Base-by-base conservation (phyloP, 352 stramenopile species). In the Phytophthora quininea region DNA sequence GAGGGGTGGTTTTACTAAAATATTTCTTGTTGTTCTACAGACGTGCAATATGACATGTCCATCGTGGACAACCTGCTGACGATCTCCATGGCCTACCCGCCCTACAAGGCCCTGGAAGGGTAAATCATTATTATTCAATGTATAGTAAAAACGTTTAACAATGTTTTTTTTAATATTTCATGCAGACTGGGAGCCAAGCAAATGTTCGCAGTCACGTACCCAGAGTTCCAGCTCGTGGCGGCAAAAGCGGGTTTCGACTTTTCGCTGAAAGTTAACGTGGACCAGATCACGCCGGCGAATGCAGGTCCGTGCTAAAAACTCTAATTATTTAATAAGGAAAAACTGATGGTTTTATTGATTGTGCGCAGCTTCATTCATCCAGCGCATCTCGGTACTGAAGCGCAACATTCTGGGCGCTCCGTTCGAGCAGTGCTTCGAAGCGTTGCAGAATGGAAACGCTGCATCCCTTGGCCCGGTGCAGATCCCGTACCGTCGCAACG, bases 401-500 rank as follows among this genome's bases (percentile, higher is more conserved):
- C 81, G 88, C 51, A 93, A 95, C 69, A 87, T 95, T 64, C 60
- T 93, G 30, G 71, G 77, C 3, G 84, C 88, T 12, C 88, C 86
- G 1, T 95, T 93, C 50, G 86, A 95, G 62, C 86, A 91, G 68
- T 93, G 87, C 58, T 96, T 96, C 55, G 74, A 89, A 40, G 88
- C 88, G n/a, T 75, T 96, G 19, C 62, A 83, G 46, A 86, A 77
- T 19, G 88, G 86, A 55, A 90, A 79, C 32, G 75, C 67, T 31
- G 87, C 59, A 31, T 76, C 77, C 9, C 72, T 96, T 1, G 74
- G 73, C 7, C 71, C 84, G 0, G 86, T 93, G 55, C 83, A 94
- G 61, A 93, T 97, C 60, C 87, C 86, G n/a, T 96, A 93, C 73
- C 87, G 88, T 31, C 87, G 84, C 54, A 88, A 92, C 55, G 90